Evolutionary conservation across 805 yeast species (phyloP).

Genomic region (Kodamaea kaohsiungensis): DNA sequence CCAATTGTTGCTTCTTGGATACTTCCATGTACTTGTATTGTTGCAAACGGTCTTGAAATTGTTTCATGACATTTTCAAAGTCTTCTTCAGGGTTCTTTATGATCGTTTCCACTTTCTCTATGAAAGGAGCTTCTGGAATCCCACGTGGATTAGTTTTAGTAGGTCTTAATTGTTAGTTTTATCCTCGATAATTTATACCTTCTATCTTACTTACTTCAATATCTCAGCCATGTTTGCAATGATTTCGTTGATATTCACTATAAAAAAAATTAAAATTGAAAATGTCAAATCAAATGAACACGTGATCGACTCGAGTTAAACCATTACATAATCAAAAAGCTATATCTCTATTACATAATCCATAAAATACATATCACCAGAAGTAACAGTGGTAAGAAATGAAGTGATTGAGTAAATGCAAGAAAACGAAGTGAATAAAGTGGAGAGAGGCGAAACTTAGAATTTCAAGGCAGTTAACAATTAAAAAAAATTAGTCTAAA

Average conservation of each 20-base stretch:
- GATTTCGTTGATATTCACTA: not conserved
- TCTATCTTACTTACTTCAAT: conserved; percentile 11
- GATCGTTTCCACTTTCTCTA: conserved; percentile 76
- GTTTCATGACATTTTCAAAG: conserved; percentile 65
- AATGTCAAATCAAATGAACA: not conserved
- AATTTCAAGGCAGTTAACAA: not conserved
- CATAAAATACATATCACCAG: too few relatives aligned
- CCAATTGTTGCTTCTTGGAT: conserved; percentile 49
- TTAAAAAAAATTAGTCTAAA: not conserved
- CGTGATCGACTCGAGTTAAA: not conserved
- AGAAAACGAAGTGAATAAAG: too few relatives aligned
- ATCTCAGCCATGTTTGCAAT: conserved; percentile 10
- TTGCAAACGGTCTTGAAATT: conserved; percentile 84
- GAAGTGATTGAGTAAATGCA: too few relatives aligned
- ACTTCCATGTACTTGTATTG: conserved; percentile 88
- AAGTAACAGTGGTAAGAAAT: too few relatives aligned
- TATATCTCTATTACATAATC: too few relatives aligned
- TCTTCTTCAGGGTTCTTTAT: conserved; percentile 64
- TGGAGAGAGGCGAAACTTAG: not conserved
- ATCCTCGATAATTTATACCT: not conserved
- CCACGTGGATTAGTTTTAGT: conserved; percentile 84
- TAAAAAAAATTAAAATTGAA: not conserved
- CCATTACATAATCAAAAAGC: not conserved
- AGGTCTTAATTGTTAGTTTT: conserved; percentile 38
- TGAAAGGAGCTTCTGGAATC: conserved; percentile 94